Base-by-base conservation (phyloP, 352 stramenopile genomes). In the Pelagophyceae sp. region DNA sequence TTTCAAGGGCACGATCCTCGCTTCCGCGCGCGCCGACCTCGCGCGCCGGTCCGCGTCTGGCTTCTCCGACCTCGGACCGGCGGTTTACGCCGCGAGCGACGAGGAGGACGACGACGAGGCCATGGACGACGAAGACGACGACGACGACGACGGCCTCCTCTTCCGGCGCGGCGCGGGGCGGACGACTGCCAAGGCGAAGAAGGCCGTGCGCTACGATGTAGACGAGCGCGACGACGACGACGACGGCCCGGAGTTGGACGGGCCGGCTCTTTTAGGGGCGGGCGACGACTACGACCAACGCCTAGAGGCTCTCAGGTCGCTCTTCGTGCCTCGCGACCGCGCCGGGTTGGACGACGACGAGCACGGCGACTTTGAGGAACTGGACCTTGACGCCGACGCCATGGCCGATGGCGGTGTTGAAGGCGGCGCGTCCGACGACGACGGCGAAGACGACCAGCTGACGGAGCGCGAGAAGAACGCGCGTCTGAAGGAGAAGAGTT, bases 261-360 rank as follows among this genome's bases (percentile, higher is more conserved):
- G 89, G 54, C 50, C 86, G 38, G 85, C 84, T 23, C 85, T 91
- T 60, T 93, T 87, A 88, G 80, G 83, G 1, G 84, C 90, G 80
- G 82, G 82, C 0, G 88, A 58, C 27, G 64, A 93, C 40, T 20
- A 20, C 40, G 40, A 54, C 40, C 6, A 20, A 60, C 80, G 90
- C 19, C 83, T 94, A 0, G 84, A 94, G 77, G 32, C 75, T 25
- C 17, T 80, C 17, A 83, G 87, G 37, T 90, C 94, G 50, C 90
- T 89, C 72, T 98, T 98, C 82, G 95, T 98, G 0, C 98, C 95
- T 71, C 94, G 95, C n/a, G 94, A 94, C 33, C 98, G 94, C 94
- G 92, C 93, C 67, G 87, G 89, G 19, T 81, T 85, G 37, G 85
- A 87, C 3, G 72, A 72, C 33, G 77, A 78, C 29, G 86, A 88